phyloP scores from a whole-genome alignment of 306 rosid species.

The Quillaja saponaria region DNA sequence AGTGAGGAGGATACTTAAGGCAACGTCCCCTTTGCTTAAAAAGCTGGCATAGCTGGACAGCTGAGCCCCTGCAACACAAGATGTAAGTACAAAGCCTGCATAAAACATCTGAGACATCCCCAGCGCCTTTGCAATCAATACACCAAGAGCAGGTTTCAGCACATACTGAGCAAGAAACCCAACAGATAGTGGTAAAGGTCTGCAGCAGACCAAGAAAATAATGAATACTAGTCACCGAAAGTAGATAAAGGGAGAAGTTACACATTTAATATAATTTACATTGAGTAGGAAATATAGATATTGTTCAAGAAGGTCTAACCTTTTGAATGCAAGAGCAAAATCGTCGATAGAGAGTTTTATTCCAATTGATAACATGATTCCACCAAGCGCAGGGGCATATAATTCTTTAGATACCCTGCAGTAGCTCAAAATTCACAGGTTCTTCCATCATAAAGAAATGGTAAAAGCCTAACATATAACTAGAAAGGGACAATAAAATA shows the following conservation, averaged over 20 bases:
- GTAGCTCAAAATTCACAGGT: conserved; percentile 33
- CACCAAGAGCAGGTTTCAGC: conserved; percentile 82
- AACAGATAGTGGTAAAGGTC: conserved; percentile 82
- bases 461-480: conserved; percentile 7
- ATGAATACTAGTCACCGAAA: conserved; percentile 33
- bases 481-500: conserved; percentile 13
- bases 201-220: conserved; percentile 50
- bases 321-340: conserved; percentile 85
- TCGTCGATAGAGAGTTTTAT: conserved; percentile 79
- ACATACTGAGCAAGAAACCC: conserved; percentile 81
- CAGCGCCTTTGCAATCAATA: conserved; percentile 70
- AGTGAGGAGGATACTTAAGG: conserved; percentile 90
- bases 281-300: conserved; percentile 18
- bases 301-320: conserved; percentile 44
- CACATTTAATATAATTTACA: too few relatives aligned
- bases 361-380: conserved; percentile 97
- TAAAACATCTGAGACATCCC: conserved; percentile 72
- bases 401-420: conserved; percentile 93
- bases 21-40: conserved; percentile 93
- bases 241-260: too few relatives aligned
- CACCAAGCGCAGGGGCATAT: conserved; percentile 98
- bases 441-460: conserved; percentile 26
- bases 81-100: conserved; percentile 83
- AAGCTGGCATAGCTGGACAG: conserved; percentile 90
- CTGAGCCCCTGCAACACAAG: conserved; percentile 98